Evolutionary conservation across 1,139 yeast species (phyloP), one percentile per base, ranked within the genome.

Genomic region (Candida sojae): DNA sequence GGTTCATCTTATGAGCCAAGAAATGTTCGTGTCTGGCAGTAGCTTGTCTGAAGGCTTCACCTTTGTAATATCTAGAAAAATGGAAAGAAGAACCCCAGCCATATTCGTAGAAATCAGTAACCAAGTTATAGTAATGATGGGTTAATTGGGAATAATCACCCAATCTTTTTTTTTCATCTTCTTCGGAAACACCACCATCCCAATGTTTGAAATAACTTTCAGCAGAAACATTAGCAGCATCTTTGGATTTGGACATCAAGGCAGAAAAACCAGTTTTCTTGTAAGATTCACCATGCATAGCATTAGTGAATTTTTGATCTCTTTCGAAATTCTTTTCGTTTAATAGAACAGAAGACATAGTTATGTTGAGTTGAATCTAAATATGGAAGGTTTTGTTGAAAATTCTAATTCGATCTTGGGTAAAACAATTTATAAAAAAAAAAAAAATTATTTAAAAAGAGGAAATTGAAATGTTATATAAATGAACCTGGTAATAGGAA

Each of bases 51-150:
- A 93, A 93, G 36, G 96, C 85, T 74, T 93, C 99, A 53, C 97
- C 98, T 64, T 78, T 80, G 78, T 89, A 92, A 76, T 86, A 93
- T 61, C 97, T 83, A 41, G 96, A 89, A 68, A 93, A 93, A 71
- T 93, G 99, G 89, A 93, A 93, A n/a, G 97, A 89, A 25, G 97
- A 82, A 54, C 99, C 99, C 99, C 99, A 93, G 43, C 99, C 99
- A 70, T 93, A 93, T 75, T 93, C 99, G 77, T 93, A 93, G 65
- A 84, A 89, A 70, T 93, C 99, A 36, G 99, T 92, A 47, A 90
- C 98, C 66, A 93, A 83, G 75, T 93, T 93, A 77, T 93, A 93
- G 79, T 91, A 93, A 65, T 95, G 96, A 69, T 89, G 93, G 50
- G 99, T 93, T 61, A 91, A 82, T 60, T 87, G 84, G 50, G 96